Evolutionary conservation across 2,329 filamentous ascomycete genomes (phyloP), one percentile per base, ranked within the genome.

Genomic region (Paracoccidioides brasiliensis): DNA sequence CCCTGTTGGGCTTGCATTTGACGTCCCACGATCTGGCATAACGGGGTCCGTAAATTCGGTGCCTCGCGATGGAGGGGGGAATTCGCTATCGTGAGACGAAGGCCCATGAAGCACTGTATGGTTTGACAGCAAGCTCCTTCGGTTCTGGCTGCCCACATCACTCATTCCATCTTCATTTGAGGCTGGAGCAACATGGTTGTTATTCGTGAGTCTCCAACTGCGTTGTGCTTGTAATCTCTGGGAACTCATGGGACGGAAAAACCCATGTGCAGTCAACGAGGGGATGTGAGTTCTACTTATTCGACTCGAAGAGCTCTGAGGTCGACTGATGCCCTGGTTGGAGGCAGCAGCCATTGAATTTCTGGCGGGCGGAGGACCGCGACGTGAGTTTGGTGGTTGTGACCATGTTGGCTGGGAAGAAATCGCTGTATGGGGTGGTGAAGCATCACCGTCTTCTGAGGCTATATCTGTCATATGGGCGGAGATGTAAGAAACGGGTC

Each of bases 201-300:
- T 53, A 41, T 53, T 71, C 59, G 66, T 57, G 41, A 76, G 78
- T 49, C 76, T 75, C 62, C 76, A 81, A 60, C 84, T 83, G 69
- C 91, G 80, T 71, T 97, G 93, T 55, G 90, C 90, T 72, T 97
- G 91, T 52, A 97, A 76, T 68, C 89, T 86, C 69, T 95, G 90
- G 30, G 91, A 95, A 73, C 90, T 97, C 89, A 98, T 95, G 42
- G 93, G 93, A 28, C 85, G 86, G 67, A 95, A 95, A 74, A 98
- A 97, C 54, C 88, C 91, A 66, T 91, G 86, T 14, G 89, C 90
- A 2, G 89, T 85, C 54, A 98, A 75, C 1, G 86, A 90, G 1
- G 93, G 90, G 22, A 95, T 90, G 76, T 98, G 93, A 44, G 88
- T 93, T 65, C 85, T 81, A 67, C 85, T 90, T 48, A 85, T 78